phyloP scores from a whole-genome alignment of 441 rosid genomes.

The Geranium incanum region DNA sequence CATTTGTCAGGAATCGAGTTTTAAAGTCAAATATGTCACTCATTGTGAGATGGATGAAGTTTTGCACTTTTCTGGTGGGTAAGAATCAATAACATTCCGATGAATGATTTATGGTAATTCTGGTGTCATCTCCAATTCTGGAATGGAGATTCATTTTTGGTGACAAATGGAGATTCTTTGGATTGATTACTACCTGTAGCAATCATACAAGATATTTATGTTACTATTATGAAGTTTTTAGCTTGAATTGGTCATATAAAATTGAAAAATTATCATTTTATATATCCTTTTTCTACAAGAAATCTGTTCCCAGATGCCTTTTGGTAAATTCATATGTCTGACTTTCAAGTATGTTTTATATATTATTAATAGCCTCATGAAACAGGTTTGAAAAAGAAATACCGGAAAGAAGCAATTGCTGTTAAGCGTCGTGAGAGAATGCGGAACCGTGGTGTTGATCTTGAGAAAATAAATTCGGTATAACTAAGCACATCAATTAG shows the following conservation, averaged over 20 bases:
- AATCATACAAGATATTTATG: not conserved
- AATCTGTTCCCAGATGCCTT: not conserved
- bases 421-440: conserved; percentile 67
- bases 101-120: not conserved
- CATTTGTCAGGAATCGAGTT: no score
- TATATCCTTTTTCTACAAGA: not conserved
- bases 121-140: not conserved
- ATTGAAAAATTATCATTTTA: not conserved
- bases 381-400: conserved; percentile 74
- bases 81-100: not conserved
- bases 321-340: no score
- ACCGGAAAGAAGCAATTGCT: conserved; percentile 66
- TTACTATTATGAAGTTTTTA: not conserved
- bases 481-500: conserved; percentile 1
- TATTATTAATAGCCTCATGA: conserved; percentile 1
- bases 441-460: conserved; percentile 74
- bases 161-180: not conserved
- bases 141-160: not conserved
- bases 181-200: not conserved
- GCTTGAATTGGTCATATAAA: not conserved
- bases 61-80: not conserved
- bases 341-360: not conserved
- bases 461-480: conserved; percentile 59
- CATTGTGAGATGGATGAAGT: not conserved
- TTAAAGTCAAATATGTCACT: no score